These are phyloP conservation scores for Exobasidium cylindrosporum DNA, from an alignment of 1,284 basidiomycete species.

Conservation along the genomic window DNA sequence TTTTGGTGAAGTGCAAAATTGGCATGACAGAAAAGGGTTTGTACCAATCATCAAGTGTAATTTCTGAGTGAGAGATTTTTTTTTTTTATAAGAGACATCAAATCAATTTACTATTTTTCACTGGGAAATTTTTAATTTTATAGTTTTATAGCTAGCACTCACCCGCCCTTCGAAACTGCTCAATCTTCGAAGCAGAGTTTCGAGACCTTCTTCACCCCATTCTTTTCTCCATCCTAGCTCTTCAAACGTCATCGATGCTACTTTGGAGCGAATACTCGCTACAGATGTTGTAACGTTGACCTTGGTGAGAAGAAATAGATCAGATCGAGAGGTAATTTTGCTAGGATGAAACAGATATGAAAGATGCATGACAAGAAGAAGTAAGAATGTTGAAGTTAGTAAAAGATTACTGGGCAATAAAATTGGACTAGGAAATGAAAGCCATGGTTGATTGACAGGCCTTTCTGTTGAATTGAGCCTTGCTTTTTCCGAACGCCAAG, in stretches of 20 bases:
- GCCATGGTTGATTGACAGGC: background rate
- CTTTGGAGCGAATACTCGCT: background rate
- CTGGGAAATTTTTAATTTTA: too few relatives aligned
- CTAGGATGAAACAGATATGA: background rate
- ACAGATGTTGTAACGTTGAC: background rate
- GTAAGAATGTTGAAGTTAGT: background rate
- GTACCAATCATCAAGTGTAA: constrained; percentile 13
- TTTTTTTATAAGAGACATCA: too few relatives aligned
- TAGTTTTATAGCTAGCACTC: background rate
- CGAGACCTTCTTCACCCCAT: constrained; percentile 6
- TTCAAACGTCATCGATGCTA: background rate
- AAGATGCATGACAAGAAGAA: background rate
- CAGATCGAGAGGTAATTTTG: background rate
- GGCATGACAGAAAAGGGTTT: constrained; percentile 13
- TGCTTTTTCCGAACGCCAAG: background rate
- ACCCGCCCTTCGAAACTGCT: constrained; percentile 13
- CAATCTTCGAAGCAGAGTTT: constrained; percentile 13
- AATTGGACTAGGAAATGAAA: background rate
- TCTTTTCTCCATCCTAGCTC: constrained; percentile 5
- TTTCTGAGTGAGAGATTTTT: background rate
- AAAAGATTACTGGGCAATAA: constrained; percentile 2
- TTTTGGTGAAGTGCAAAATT: constrained; percentile 9
- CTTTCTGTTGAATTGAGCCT: background rate
- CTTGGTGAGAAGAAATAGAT: constrained; percentile 7
- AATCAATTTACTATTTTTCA: too few relatives aligned